These are phyloP conservation scores for Udeniomyces megalosporus DNA, from an alignment of 768 basidiomycete species.

Conservation along the genomic window DNA sequence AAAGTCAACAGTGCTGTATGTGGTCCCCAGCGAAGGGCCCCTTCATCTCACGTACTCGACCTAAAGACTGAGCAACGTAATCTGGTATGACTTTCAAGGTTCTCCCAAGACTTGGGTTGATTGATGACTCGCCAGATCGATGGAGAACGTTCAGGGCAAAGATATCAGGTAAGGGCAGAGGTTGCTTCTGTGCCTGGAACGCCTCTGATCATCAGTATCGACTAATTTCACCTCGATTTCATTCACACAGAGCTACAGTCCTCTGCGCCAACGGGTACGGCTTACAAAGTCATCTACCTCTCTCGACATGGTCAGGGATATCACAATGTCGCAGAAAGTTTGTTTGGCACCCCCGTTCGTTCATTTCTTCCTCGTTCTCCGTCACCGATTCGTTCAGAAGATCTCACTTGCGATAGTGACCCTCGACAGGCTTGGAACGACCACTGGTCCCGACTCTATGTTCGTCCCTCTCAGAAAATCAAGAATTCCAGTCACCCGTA, in stretches of 20 bases:
- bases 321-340: constrained; percentile 1
- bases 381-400: too few species aligned
- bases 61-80: too few species aligned
- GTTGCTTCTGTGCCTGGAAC: background rate
- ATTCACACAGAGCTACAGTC: background rate
- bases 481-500: background rate
- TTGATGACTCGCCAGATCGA: background rate
- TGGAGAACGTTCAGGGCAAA: background rate
- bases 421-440: too few species aligned
- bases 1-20: too few species aligned
- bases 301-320: constrained; percentile 1
- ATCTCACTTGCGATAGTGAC: too few species aligned
- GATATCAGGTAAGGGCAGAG: background rate
- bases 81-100: too few species aligned
- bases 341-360: background rate
- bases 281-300: background rate
- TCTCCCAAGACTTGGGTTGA: background rate
- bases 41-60: too few species aligned
- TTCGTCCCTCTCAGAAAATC: background rate
- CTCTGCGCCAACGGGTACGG: background rate
- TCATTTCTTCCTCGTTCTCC: too few species aligned
- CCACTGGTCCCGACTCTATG: too few species aligned
- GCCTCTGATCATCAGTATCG: background rate
- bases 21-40: too few species aligned
- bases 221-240: background rate